Evolutionary conservation across 352 stramenopile species (phyloP), one percentile per base, ranked within the genome.

Genomic region (Phytophthora vignae): DNA sequence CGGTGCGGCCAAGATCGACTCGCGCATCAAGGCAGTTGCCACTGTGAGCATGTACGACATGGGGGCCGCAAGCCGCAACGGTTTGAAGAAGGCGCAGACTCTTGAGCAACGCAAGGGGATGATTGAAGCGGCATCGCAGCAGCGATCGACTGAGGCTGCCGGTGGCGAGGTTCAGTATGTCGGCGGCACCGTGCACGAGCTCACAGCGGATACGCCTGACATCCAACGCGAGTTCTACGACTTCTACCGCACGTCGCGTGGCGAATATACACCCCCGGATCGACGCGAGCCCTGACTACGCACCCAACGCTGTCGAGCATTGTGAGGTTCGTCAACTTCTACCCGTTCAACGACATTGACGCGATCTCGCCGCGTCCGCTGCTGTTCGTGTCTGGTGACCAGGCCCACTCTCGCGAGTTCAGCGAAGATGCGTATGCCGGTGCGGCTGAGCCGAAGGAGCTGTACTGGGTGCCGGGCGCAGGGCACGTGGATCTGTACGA

Each of bases 271-370:
- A 17, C 60, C 66, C n/a, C 19, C 31, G 57, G 58, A 31, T 64
- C 65, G 0, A 48, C 40, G 6, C 22, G n/a, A 0, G 58, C 63
- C 40, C 27, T 73, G 0, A 73, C 65, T 3, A 67, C 65, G 0
- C 53, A 68, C 46, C 29, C 31, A 25, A 69, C 66, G 1, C 33
- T 60, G 4, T 48, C 66, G 0, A 68, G 52, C 1, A 3, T 11
- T 12, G 44, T 49, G 7, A 68, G 25, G 44, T 60, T 73, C 52
- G 4, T 68, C 19, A 73, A 68, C 66, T 68, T 73, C 33, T 73
- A 69, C 31, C 66, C 66, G 33, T 64, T 73, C 53, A 73, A 56
- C 33, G 58, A 69, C 53, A 64, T 73, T 42, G 58, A 73, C 25
- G 68, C 52, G 14, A 68, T 73, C 40, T 68, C 66, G 0, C 66